Percentiles rank a stretch among this genome's conserved stretches.
phyloP scores from a whole-genome alignment of 2,329 filamentous ascomycete species.

The Alternaria longipes region DNA sequence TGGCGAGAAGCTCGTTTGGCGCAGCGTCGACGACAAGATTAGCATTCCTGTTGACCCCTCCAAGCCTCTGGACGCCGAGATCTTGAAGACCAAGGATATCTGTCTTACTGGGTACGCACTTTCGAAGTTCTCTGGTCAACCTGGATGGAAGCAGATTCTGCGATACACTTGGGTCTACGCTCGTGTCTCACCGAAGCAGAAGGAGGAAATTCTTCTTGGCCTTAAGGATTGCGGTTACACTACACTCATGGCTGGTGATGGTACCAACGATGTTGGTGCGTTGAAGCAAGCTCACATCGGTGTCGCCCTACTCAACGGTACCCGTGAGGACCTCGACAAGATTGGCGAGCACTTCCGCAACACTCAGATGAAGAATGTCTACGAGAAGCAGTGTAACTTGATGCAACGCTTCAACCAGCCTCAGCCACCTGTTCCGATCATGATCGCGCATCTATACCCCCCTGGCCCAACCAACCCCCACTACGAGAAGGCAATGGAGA shows the following conservation, averaged over 20 bases:
- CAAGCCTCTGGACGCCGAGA: conserved; percentile 79
- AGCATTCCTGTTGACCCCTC: conserved; percentile 86
- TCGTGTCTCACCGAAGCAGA: conserved; percentile 97
- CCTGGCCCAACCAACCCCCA: conserved; percentile 92
- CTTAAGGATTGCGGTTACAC: conserved; percentile 97
- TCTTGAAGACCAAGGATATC: conserved; percentile 86
- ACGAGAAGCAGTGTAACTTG: conserved; percentile 91
- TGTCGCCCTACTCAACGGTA: conserved; percentile 94
- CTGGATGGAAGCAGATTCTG: conserved; percentile 78
- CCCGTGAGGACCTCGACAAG: conserved; percentile 85
- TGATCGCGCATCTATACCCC: conserved; percentile 94
- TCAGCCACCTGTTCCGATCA: conserved; percentile 84
- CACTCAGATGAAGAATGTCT: conserved; percentile 98
- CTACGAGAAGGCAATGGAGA: conserved; percentile 88
- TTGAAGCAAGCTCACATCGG: conserved; percentile 98
- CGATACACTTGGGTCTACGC: conserved; percentile 97
- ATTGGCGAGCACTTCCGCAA: conserved; percentile 94
- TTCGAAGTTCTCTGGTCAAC: conserved; percentile 83
- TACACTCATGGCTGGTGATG: conserved; percentile 97
- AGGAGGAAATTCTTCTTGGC: conserved; percentile 96
- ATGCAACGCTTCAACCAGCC: conserved; percentile 97
- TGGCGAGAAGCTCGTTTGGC: conserved; percentile 87
- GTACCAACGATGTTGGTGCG: conserved; percentile 97
- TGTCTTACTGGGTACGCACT: conserved; percentile 96
- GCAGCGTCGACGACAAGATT: conserved; percentile 89